A percentile compares a stretch with the other conserved stretches of the same genome.
These are phyloP conservation scores for Penicillium roqueforti DNA, from an alignment of 495 filamentous ascomycete genomes.

Conservation along the genomic window DNA sequence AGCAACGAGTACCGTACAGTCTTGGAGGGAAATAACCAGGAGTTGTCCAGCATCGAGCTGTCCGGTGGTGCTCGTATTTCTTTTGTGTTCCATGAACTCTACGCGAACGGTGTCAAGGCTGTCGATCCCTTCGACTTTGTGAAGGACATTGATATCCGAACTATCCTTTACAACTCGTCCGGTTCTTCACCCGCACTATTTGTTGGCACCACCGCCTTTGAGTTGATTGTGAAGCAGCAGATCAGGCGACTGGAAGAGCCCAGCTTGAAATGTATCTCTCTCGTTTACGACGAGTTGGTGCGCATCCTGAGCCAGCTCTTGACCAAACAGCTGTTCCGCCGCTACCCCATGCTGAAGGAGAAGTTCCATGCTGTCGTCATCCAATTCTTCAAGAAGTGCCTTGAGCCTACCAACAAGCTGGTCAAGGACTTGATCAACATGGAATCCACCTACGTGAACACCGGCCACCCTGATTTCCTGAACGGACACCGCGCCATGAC, in stretches of 20 bases:
- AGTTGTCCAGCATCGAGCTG: constrained; percentile 88
- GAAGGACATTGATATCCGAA: constrained; percentile 97
- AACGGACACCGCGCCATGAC: constrained; percentile 96
- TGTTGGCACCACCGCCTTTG: constrained; percentile 95
- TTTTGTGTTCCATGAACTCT: constrained; percentile 98
- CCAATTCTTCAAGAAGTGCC: constrained; percentile 92
- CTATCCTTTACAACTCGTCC: constrained; percentile 96
- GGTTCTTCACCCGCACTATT: constrained; percentile 96
- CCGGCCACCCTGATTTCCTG: constrained; percentile 95
- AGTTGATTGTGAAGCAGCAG: constrained; percentile 97
- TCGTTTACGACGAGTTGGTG: constrained; percentile 97
- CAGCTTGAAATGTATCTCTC: constrained; percentile 89
- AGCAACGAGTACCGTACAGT: constrained; percentile 95
- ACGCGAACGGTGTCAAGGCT: constrained; percentile 96
- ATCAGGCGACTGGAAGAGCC: constrained; percentile 97
- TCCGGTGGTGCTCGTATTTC: constrained; percentile 97
- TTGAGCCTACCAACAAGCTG: constrained; percentile 96
- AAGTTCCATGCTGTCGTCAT: constrained; percentile 96
- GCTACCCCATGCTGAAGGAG: constrained; percentile 92
- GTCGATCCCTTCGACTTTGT: constrained; percentile 97
- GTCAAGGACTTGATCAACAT: constrained; percentile 89
- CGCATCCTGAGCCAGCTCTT: constrained; percentile 90
- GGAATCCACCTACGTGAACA: constrained; percentile 98
- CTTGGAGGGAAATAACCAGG: constrained; percentile 92
- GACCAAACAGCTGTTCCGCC: constrained; percentile 80